Conservation (phyloP, 2,329 filamentous ascomycete species). For the Whalleya microplaca region DNA sequence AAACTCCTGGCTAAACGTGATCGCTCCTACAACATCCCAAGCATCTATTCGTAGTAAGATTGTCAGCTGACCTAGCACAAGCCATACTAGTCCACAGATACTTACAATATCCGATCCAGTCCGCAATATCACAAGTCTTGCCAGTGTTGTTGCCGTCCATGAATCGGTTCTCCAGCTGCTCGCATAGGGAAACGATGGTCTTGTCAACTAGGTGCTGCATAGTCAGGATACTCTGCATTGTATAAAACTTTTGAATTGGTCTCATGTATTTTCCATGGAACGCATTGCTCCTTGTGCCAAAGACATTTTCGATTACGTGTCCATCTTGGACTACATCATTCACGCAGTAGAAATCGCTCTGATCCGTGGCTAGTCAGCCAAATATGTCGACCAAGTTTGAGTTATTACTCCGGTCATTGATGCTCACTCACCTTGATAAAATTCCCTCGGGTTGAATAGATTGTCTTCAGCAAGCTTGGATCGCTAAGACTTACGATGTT, state of each 20-base stretch:
- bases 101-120: conserved; percentile 47
- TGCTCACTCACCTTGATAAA: conserved; percentile 33
- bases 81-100: background rate
- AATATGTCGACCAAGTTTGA: too few species aligned
- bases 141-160: conserved; percentile 29
- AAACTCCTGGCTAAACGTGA: conserved; percentile 46
- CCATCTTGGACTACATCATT: conserved; percentile 25
- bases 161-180: conserved; percentile 39
- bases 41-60: conserved; percentile 25
- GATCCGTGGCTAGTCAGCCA: too few species aligned
- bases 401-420: too few species aligned
- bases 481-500: conserved; percentile 43
- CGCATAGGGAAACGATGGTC: conserved; percentile 37
- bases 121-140: conserved; percentile 41
- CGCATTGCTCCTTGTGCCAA: conserved; percentile 25
- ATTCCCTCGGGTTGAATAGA: conserved; percentile 41
- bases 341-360: conserved; percentile 18
- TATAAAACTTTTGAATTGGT: conserved; percentile 37
- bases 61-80: background rate
- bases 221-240: conserved; percentile 15
- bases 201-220: conserved; percentile 37
- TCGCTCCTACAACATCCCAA: conserved; percentile 48
- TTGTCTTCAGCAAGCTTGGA: conserved; percentile 41
- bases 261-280: conserved; percentile 12
- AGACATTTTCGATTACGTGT: conserved; percentile 23